Conservation (phyloP, 1,139 yeast species). For the Schwanniomyces etchellsii region DNA sequence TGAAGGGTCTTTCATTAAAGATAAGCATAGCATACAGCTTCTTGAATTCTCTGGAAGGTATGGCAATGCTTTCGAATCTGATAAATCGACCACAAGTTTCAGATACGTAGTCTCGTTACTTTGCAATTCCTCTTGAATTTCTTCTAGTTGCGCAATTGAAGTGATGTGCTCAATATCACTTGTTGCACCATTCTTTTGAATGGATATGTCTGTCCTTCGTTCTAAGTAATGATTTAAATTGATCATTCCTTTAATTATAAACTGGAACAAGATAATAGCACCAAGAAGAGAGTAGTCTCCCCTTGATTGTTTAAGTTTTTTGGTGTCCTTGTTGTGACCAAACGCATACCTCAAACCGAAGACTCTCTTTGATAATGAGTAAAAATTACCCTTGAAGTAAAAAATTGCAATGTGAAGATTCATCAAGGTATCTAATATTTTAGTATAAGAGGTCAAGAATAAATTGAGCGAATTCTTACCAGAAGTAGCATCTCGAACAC, state of each 20-base stretch:
- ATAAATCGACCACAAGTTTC: slow-evolving; percentile 38
- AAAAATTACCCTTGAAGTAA: slow-evolving; percentile 76
- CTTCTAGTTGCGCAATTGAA: slow-evolving; percentile 14
- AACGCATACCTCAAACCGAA: slow-evolving; percentile 77
- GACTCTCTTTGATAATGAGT: slow-evolving; percentile 68
- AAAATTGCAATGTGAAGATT: slow-evolving; percentile 76
- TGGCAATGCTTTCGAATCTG: slow-evolving; percentile 52
- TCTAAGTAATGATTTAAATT: slow-evolving; percentile 26
- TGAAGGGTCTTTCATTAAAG: slow-evolving; percentile 75
- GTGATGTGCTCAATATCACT: slow-evolving; percentile 7
- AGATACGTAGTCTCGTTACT: slow-evolving; percentile 7
- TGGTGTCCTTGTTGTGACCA: slow-evolving; percentile 53
- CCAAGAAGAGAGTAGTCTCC: slow-evolving; percentile 82
- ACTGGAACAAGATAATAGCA: slow-evolving; percentile 57
- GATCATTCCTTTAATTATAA: slow-evolving; percentile 41
- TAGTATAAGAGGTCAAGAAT: slow-evolving; percentile 32
- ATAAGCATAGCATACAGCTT: slow-evolving; percentile 77
- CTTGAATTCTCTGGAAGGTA: slow-evolving; percentile 70
- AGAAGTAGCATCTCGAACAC: slow-evolving; percentile 15
- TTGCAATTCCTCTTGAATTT: slow-evolving; percentile 10
- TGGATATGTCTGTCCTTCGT: slow-evolving; percentile 4
- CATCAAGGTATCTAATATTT: slow-evolving; percentile 45
- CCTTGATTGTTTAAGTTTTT: slow-evolving; percentile 30
- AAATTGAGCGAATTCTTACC: slow-evolving; percentile 10
- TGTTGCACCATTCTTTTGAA: slow-evolving; percentile 10